Evolutionary conservation across 331 rosid genomes (phyloP).

Genomic region (Pyrus hybrid): DNA sequence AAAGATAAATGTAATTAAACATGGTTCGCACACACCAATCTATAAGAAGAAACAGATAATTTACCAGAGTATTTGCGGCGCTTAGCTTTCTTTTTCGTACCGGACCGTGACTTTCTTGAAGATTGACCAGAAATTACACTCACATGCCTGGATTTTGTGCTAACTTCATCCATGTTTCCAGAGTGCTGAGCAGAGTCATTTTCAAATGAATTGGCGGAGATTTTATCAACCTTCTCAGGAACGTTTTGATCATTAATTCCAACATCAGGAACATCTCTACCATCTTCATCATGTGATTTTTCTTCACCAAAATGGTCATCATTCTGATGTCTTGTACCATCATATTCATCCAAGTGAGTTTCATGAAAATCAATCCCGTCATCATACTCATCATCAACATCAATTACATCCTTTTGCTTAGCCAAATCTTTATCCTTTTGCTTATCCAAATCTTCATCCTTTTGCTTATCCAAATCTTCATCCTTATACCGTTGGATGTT

Average conservation of each 20-base stretch:
- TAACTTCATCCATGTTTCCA: constrained; percentile 19
- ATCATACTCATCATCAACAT: constrained; percentile 72
- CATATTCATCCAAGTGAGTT: neutral
- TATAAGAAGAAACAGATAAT: constrained; percentile 1
- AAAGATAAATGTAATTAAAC: neutral
- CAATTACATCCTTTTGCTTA: constrained; percentile 22
- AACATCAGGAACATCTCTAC: constrained; percentile 22
- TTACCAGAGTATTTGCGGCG: constrained; percentile 70
- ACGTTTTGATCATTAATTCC: constrained; percentile 19
- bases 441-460: constrained; percentile 33
- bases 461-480: constrained; percentile 33
- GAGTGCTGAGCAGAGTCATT: constrained; percentile 24
- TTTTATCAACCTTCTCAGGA: constrained; percentile 29
- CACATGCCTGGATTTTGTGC: constrained; percentile 36
- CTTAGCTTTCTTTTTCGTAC: constrained; percentile 58
- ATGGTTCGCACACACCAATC: neutral
- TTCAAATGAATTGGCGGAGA: constrained; percentile 15
- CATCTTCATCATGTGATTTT: constrained; percentile 29
- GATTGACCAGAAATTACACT: constrained; percentile 25
- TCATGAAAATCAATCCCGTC: constrained; percentile 45
- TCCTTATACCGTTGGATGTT: constrained; percentile 23
- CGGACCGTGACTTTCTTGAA: constrained; percentile 33
- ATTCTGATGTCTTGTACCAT: constrained; percentile 24
- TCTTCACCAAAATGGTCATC: constrained; percentile 27
- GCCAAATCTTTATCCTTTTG: constrained; percentile 11